Percentiles rank a stretch among this genome's conserved stretches.
Evolutionary conservation across 148 eudicot species (phyloP).

Genomic region (Rhododendron vialii): DNA sequence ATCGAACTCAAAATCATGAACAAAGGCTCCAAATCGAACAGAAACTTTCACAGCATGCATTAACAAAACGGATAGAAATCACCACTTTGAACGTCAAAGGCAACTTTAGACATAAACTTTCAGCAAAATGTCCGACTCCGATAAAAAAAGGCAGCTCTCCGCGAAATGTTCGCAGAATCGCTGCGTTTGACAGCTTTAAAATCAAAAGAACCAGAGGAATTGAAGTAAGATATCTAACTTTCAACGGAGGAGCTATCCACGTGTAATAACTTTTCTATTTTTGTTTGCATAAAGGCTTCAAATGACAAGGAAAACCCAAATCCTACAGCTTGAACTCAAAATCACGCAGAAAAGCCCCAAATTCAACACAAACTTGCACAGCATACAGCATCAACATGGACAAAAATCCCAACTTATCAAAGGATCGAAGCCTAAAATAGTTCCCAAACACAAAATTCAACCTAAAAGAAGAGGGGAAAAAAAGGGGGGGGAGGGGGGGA

Average conservation of each 20-base stretch:
- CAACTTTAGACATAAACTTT: background rate
- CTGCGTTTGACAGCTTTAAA: background rate
- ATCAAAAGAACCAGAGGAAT: background rate
- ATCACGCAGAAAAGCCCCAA: conserved; percentile 9
- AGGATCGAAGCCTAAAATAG: background rate
- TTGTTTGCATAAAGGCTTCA: background rate
- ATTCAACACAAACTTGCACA: conserved; percentile 9
- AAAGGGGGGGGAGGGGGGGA: no score
- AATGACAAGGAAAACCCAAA: conserved; percentile 1
- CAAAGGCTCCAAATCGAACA: background rate
- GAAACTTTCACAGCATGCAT: background rate
- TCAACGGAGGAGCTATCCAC: background rate
- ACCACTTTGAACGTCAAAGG: background rate
- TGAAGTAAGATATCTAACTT: background rate
- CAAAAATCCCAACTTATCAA: background rate
- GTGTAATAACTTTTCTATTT: background rate
- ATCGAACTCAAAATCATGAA: background rate
- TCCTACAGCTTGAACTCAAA: conserved; percentile 9
- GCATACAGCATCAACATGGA: conserved; percentile 2
- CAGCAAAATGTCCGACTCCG: background rate
- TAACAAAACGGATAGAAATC: background rate
- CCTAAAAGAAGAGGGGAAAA: background rate
- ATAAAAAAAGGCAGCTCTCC: background rate
- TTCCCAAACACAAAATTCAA: background rate
- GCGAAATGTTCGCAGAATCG: background rate